phyloP scores from a whole-genome alignment of 805 yeast species.

The baker's yeast (Saccharomyces cerevisiae) region DNA sequence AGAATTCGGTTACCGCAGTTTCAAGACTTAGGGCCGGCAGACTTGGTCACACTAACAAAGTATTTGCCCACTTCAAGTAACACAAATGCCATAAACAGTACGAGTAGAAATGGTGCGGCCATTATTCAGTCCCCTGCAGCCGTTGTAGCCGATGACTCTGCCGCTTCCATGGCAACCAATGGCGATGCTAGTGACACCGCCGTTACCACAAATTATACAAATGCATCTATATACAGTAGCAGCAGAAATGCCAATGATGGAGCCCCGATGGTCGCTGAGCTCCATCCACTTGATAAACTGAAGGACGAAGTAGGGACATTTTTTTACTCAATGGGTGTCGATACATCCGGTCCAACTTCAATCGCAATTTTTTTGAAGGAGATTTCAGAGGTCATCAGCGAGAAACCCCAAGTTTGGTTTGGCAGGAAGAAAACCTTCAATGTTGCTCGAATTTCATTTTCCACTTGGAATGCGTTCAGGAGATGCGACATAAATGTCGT shows the following conservation, averaged over 20 bases:
- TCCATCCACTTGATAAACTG: slow-evolving; percentile 32
- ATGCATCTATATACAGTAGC: slow-evolving; percentile 4
- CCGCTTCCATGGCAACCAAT: slow-evolving; percentile 4
- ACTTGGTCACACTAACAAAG: slow-evolving; percentile 38
- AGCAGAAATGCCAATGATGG: slow-evolving; percentile 12
- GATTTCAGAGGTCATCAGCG: slow-evolving; percentile 53
- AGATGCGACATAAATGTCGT: slow-evolving; percentile 62
- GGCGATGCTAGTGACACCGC: slow-evolving; percentile 4
- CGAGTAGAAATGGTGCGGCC: no score
- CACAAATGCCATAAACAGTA: neutral
- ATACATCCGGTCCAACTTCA: slow-evolving; percentile 66
- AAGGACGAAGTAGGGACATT: slow-evolving; percentile 57
- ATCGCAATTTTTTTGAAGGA: slow-evolving; percentile 69
- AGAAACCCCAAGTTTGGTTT: slow-evolving; percentile 68
- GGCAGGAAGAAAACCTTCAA: slow-evolving; percentile 64
- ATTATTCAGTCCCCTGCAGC: neutral
- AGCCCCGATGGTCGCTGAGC: slow-evolving; percentile 11
- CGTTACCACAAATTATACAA: slow-evolving; percentile 4
- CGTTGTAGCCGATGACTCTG: slow-evolving; percentile 2
- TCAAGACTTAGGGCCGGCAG: slow-evolving; percentile 67
- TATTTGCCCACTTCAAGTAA: slow-evolving; percentile 23
- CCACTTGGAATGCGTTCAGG: slow-evolving; percentile 54
- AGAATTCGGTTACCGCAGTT: slow-evolving; percentile 50
- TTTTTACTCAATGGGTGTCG: slow-evolving; percentile 66
- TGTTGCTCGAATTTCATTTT: slow-evolving; percentile 63